Evolutionary conservation across 768 basidiomycete genomes (phyloP).

Genomic region (Galerina marginata): DNA sequence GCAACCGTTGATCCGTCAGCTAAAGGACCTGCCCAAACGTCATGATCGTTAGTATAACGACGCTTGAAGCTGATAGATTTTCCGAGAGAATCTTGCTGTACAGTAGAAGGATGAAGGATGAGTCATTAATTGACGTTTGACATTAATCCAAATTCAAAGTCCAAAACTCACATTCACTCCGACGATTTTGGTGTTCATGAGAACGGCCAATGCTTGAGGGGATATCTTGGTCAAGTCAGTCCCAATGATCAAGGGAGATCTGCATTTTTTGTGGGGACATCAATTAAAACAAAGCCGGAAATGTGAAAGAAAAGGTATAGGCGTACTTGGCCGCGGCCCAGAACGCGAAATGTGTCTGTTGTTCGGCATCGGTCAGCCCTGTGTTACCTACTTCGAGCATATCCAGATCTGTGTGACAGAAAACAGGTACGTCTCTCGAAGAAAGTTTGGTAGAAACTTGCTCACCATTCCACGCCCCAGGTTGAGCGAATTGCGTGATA

Average conservation of each 20-base stretch:
- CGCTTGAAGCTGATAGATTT: slow-evolving; percentile 50
- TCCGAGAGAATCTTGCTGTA: slow-evolving; percentile 51
- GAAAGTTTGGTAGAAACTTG: background rate
- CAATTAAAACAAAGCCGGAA: background rate
- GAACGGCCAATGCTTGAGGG: slow-evolving; percentile 38
- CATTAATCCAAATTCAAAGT: background rate
- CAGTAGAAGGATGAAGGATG: background rate
- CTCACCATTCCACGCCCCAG: slow-evolving; percentile 48
- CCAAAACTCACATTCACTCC: slow-evolving; percentile 44
- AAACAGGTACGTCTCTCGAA: background rate
- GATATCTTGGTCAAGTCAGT: slow-evolving; percentile 45
- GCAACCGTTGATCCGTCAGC: slow-evolving; percentile 53
- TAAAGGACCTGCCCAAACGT: slow-evolving; percentile 54
- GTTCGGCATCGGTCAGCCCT: slow-evolving; percentile 46
- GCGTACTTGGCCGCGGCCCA: slow-evolving; percentile 57
- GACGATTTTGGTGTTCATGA: slow-evolving; percentile 48
- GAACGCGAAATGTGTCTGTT: slow-evolving; percentile 54
- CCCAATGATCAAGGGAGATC: slow-evolving; percentile 50
- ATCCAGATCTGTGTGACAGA: slow-evolving; percentile 46
- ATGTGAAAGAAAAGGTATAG: background rate
- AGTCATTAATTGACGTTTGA: slow-evolving; percentile 2
- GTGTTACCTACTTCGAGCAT: slow-evolving; percentile 58
- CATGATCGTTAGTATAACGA: slow-evolving; percentile 54
- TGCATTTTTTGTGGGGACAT: slow-evolving; percentile 10
- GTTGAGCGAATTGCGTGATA: slow-evolving; percentile 52